Evolutionary conservation across 1,284 basidiomycete species (phyloP), one percentile per base, ranked within the genome.

Genomic region (Caloboletus firmus): DNA sequence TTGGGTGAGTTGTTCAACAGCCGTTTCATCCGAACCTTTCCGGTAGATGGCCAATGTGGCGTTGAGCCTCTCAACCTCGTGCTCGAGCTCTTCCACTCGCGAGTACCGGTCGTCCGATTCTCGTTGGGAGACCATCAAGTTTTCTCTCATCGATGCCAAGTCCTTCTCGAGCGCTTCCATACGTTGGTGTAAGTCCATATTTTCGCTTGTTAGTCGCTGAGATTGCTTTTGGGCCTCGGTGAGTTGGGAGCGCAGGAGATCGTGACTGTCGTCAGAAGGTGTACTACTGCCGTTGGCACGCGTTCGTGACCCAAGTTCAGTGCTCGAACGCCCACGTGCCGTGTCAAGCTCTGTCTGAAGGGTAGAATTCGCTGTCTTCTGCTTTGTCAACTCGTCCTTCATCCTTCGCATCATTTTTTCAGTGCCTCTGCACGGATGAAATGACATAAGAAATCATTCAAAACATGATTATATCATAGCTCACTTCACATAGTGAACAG

Each of bases 361-460:
- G 58, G 80, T 77, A 41, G 83, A 78, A 69, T 94, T 95, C 44
- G 85, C 73, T 52, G 80, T 78, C 75, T 96, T 96, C 71, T 95
- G 91, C 74, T 92, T 95, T 58, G 84, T 89, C 54, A 96, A 76
- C 68, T 97, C 95, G 63, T 93, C 91, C 73, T 95, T 95, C 90
- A 99, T 95, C 63, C 92, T 86, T 61, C 95, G 87, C 78, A 98
- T 91, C 88, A 99, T 96, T 77, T 98, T 98, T 74, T 99, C 97
- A 1, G 95, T 98, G 50, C 95, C 94, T 81, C 94, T 95, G 67
- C 30, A 67, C 62, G 59, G 32, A 60, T 64, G 46, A 69, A 65
- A 63, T 48, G 62, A 39, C 47, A 63, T 60, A 51, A 62, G 51
- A 60, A 37, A 51, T 46, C n/a, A 20, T 45, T 44, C 46, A 22